phyloP scores from a whole-genome alignment of 2,329 filamentous ascomycete species.

The Fusarium cicatricum region DNA sequence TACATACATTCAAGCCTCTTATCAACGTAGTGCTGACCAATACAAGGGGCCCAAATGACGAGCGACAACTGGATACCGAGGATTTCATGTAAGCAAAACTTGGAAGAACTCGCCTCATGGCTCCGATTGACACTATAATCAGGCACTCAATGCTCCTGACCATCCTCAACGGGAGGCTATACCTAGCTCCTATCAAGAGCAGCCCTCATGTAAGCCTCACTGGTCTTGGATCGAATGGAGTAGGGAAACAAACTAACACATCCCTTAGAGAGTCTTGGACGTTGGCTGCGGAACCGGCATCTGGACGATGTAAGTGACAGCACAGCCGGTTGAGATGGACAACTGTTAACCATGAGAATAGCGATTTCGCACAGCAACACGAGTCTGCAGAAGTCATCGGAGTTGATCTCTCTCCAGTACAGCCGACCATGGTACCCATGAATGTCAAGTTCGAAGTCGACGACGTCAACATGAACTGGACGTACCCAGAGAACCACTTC shows the following conservation, averaged over 20 bases:
- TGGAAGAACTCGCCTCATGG: too few species aligned
- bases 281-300: slow-evolving; percentile 3
- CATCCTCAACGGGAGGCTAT: not conserved
- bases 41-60: not conserved
- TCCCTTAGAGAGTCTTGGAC: not conserved
- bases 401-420: not conserved
- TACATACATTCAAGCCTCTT: not conserved
- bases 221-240: too few species aligned
- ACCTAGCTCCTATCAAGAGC: not conserved
- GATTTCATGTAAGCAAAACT: slow-evolving; percentile 1
- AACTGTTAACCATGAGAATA: not conserved
- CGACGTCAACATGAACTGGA: too few species aligned
- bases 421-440: not conserved
- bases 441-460: too few species aligned
- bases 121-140: not conserved
- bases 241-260: not conserved
- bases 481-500: too few species aligned
- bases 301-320: not conserved
- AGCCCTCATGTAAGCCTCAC: not conserved
- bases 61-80: not conserved
- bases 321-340: too few species aligned
- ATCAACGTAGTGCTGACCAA: not conserved
- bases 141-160: slow-evolving; percentile 7
- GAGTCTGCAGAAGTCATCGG: slow-evolving; percentile 3
- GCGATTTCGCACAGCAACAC: slow-evolving; percentile 2